A percentile compares a stretch with the other conserved stretches of the same genome.
These are phyloP conservation scores for Neohortaea acidophila DNA, from an alignment of 495 filamentous ascomycete genomes.

Conservation along the genomic window DNA sequence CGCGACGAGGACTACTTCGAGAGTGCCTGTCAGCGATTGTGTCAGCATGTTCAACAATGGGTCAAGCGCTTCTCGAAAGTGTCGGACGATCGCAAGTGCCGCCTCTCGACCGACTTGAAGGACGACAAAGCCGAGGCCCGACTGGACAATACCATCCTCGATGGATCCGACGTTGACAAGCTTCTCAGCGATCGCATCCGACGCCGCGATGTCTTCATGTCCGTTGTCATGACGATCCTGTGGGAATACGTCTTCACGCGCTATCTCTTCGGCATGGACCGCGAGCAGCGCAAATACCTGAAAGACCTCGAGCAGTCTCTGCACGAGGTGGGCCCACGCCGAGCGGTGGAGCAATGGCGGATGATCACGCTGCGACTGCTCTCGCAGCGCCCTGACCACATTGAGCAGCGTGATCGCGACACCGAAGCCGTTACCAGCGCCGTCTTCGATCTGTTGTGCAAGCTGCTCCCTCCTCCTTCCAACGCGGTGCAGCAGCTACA, in stretches of 20 bases:
- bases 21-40: slow-evolving; percentile 81
- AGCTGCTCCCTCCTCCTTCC: slow-evolving; percentile 66
- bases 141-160: slow-evolving; percentile 82
- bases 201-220: slow-evolving; percentile 88
- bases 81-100: slow-evolving; percentile 74
- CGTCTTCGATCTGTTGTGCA: slow-evolving; percentile 60
- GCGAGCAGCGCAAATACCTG: slow-evolving; percentile 91
- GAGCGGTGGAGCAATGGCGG: slow-evolving; percentile 87
- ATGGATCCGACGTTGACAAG: slow-evolving; percentile 76
- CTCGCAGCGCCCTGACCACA: slow-evolving; percentile 57
- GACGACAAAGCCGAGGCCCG: slow-evolving; percentile 84
- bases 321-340: slow-evolving; percentile 60
- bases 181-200: slow-evolving; percentile 74
- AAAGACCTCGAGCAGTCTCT: slow-evolving; percentile 84
- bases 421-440: slow-evolving; percentile 80
- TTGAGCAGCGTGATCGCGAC: slow-evolving; percentile 60
- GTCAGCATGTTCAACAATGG: slow-evolving; percentile 89
- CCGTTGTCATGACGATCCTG: slow-evolving; percentile 91
- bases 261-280: slow-evolving; percentile 95
- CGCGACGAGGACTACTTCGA: slow-evolving; percentile 91
- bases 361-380: slow-evolving; percentile 84
- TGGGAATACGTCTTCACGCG: slow-evolving; percentile 97
- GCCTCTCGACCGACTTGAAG: slow-evolving; percentile 59
- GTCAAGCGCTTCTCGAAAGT: slow-evolving; percentile 91
- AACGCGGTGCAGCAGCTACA: slow-evolving; percentile 59